Conservation (phyloP, 2,329 filamentous ascomycete genomes). For the Fonsecaea monophora region DNA sequence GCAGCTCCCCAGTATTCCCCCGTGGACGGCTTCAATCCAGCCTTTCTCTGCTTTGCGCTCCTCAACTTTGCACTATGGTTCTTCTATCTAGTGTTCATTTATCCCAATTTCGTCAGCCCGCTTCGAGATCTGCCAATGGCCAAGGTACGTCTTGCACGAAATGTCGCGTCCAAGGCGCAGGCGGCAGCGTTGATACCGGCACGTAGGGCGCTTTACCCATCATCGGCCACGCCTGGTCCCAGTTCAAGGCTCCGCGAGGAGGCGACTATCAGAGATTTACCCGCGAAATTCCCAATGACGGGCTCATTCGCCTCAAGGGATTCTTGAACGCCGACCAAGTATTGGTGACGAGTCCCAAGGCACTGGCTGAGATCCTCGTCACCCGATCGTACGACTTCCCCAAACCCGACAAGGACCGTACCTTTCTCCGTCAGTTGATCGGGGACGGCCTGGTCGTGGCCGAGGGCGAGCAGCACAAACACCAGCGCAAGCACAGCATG, state of each 20-base stretch:
- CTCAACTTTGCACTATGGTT: conserved; percentile 37
- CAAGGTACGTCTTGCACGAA: conserved; percentile 44
- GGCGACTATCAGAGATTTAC: conserved; percentile 56
- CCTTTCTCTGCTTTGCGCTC: conserved; percentile 2
- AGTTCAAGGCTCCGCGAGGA: conserved; percentile 48
- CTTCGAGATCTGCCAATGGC: conserved; percentile 63
- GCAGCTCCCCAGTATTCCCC: neutral
- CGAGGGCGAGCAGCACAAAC: conserved; percentile 88
- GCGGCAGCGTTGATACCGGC: neutral
- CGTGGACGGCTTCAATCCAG: neutral
- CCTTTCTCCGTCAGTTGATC: conserved; percentile 45
- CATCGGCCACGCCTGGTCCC: conserved; percentile 51
- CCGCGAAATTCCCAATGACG: conserved; percentile 67
- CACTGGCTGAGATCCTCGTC: conserved; percentile 70
- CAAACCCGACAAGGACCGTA: conserved; percentile 63
- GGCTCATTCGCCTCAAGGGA: conserved; percentile 71
- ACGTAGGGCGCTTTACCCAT: conserved; percentile 45
- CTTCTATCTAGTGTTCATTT: conserved; percentile 55
- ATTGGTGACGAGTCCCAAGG: conserved; percentile 66
- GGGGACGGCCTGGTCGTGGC: conserved; percentile 67
- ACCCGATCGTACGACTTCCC: conserved; percentile 72
- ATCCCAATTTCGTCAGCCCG: conserved; percentile 64
- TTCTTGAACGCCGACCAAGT: conserved; percentile 68
- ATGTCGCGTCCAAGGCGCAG: neutral
- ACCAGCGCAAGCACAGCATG: conserved; percentile 75